These are phyloP conservation scores for Parastagonospora avenae DNA, from an alignment of 2,329 filamentous ascomycete genomes.

Conservation along the genomic window DNA sequence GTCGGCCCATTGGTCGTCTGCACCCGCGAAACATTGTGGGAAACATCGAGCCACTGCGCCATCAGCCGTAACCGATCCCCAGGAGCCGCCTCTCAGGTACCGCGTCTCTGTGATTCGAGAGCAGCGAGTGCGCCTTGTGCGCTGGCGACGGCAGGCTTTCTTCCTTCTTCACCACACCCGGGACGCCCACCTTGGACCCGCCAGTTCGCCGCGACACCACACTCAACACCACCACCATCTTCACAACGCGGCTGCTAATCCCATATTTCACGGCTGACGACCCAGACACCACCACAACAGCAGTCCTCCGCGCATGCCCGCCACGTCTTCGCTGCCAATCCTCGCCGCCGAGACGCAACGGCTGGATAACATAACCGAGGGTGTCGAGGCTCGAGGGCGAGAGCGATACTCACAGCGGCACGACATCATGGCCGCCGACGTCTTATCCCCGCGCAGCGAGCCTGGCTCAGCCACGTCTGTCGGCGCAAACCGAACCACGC, in stretches of 20 bases:
- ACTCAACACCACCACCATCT: conserved; percentile 8
- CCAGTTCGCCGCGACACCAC: conserved; percentile 8
- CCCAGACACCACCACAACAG: conserved; percentile 12
- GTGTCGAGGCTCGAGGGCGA: conserved; percentile 30
- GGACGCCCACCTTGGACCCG: conserved; percentile 7
- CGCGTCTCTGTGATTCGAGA: conserved; percentile 27
- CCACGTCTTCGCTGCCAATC: conserved; percentile 19
- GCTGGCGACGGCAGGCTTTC: conserved; percentile 20
- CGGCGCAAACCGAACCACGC: conserved; percentile 46
- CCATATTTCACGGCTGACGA: conserved; percentile 25
- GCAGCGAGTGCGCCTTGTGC: conserved; percentile 28
- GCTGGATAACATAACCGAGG: conserved; percentile 37
- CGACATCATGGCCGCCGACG: conserved; percentile 45
- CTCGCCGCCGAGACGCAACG: conserved; percentile 31
- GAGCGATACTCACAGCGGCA: conserved; percentile 22
- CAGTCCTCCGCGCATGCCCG: conserved; percentile 42
- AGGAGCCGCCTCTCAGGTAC: conserved; percentile 31
- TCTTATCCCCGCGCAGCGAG: conserved; percentile 43
- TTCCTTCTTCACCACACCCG: conserved; percentile 12
- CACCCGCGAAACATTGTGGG: conserved; percentile 23
- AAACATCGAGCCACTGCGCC: conserved; percentile 26
- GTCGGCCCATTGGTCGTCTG: conserved; percentile 33
- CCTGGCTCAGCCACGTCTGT: conserved; percentile 35
- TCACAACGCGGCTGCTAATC: conserved; percentile 11
- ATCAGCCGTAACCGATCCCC: conserved; percentile 17